These are phyloP conservation scores for Pythium rhizo-oryzae DNA, from an alignment of 352 stramenopile species.

Conservation along the genomic window DNA sequence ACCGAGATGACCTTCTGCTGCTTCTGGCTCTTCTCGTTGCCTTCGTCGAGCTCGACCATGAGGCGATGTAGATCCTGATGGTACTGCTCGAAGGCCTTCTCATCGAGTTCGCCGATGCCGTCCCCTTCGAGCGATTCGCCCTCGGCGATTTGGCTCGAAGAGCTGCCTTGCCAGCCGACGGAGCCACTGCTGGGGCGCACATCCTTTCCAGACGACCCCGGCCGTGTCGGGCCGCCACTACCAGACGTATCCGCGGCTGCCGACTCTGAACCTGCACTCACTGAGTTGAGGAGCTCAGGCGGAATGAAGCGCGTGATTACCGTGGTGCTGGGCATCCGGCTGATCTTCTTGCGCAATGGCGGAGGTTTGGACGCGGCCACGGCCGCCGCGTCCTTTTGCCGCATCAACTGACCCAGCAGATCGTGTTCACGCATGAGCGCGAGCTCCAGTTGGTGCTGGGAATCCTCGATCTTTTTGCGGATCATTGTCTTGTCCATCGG, in stretches of 20 bases:
- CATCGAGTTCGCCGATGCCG: slow-evolving; percentile 42
- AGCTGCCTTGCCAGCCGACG: neutral
- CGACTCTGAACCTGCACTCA: neutral
- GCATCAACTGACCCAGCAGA: slow-evolving; percentile 38
- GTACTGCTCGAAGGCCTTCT: slow-evolving; percentile 72
- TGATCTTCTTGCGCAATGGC: slow-evolving; percentile 51
- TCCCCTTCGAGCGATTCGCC: slow-evolving; percentile 9
- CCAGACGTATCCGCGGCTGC: neutral
- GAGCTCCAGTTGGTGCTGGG: slow-evolving; percentile 53
- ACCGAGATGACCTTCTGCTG: slow-evolving; percentile 75
- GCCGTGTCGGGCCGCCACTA: neutral
- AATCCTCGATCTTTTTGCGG: slow-evolving; percentile 48
- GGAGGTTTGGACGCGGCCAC: slow-evolving; percentile 19
- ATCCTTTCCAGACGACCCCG: neutral
- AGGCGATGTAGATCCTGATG: slow-evolving; percentile 69
- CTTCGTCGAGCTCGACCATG: slow-evolving; percentile 65
- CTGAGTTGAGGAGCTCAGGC: slow-evolving; percentile 10
- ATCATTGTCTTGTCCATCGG: slow-evolving; percentile 40
- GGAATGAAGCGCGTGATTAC: slow-evolving; percentile 50
- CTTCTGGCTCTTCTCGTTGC: slow-evolving; percentile 54
- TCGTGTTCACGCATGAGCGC: slow-evolving; percentile 78
- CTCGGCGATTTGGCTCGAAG: slow-evolving; percentile 1
- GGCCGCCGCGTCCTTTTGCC: slow-evolving; percentile 20
- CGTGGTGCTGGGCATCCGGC: slow-evolving; percentile 66
- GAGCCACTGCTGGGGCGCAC: slow-evolving; percentile 1